phyloP scores from a whole-genome alignment of 345 rosid species.

The Luvunga scandens region DNA sequence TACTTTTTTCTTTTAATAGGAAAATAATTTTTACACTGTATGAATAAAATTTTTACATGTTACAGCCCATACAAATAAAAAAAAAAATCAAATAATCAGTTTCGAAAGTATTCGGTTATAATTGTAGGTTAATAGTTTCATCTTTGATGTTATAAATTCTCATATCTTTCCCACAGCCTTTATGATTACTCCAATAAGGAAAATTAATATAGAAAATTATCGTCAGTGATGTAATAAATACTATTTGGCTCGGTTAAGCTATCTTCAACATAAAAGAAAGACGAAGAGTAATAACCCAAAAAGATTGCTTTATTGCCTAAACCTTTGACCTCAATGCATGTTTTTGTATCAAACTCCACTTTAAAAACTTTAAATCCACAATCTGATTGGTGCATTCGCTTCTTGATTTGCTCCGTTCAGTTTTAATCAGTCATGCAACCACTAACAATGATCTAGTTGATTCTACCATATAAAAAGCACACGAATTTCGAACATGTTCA shows the following conservation, averaged over 20 bases:
- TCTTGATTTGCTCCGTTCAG: not conserved
- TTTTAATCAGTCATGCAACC: not conserved
- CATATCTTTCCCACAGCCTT: too few relatives aligned
- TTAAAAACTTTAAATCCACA: not conserved
- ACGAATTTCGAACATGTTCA: too few relatives aligned
- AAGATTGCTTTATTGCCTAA: not conserved
- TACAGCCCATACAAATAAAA: too few relatives aligned
- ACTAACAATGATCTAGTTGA: not conserved
- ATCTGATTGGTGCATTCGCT: not conserved
- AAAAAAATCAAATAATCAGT: too few relatives aligned
- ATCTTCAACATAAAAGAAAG: not conserved
- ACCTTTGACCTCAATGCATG: not conserved
- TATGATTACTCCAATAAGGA: too few relatives aligned
- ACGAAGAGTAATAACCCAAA: not conserved
- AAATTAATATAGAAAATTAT: too few relatives aligned
- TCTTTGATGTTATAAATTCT: too few relatives aligned
- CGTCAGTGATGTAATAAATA: not conserved
- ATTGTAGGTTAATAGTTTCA: too few relatives aligned
- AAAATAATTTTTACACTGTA: too few relatives aligned
- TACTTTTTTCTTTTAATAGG: too few relatives aligned
- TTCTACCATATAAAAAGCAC: not conserved
- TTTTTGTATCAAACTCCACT: not conserved
- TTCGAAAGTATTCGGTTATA: too few relatives aligned
- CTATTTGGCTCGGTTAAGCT: not conserved
- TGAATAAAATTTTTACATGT: too few relatives aligned